Evolutionary conservation across 1,284 basidiomycete species (phyloP).

Genomic region (Porodaedalea pini): DNA sequence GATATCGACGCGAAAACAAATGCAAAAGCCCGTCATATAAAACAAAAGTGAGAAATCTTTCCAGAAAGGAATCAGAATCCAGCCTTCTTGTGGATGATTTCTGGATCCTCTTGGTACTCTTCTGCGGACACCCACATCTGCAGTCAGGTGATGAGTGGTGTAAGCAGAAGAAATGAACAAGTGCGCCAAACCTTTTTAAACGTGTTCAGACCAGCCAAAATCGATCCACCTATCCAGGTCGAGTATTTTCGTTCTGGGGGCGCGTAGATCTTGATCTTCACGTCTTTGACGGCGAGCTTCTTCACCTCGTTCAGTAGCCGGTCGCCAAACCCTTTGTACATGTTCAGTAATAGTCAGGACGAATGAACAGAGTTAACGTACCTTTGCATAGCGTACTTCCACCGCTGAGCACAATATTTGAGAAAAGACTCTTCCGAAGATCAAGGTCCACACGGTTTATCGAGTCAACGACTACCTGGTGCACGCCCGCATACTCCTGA

Average conservation of each 20-base stretch:
- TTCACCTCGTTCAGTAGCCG: conserved; percentile 94
- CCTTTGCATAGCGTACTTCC: conserved; percentile 94
- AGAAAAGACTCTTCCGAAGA: conserved; percentile 91
- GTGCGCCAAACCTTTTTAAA: conserved; percentile 85
- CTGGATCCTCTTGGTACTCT: conserved; percentile 98
- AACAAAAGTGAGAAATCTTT: conserved; percentile 13
- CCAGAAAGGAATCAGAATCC: conserved; percentile 50
- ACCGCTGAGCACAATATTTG: conserved; percentile 95
- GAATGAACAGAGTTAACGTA: conserved; percentile 33
- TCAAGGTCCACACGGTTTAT: conserved; percentile 86
- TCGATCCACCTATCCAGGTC: conserved; percentile 98
- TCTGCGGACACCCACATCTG: conserved; percentile 99
- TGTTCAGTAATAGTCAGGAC: conserved; percentile 7
- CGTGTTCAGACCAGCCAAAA: conserved; percentile 91
- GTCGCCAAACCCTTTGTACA: conserved; percentile 84
- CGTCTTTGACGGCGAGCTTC: conserved; percentile 93
- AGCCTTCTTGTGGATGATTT: conserved; percentile 92
- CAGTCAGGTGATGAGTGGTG: conserved; percentile 12
- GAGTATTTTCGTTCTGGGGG: conserved; percentile 99
- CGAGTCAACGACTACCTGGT: conserved; percentile 91
- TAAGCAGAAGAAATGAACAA: conserved; percentile 5
- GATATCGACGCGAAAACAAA: conserved; percentile 20
- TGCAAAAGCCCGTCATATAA: conserved; percentile 13
- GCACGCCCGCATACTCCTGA: conserved; percentile 94
- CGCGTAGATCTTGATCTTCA: conserved; percentile 99